These are phyloP conservation scores for Phytophthora foliorum DNA, from an alignment of 352 stramenopile species.

Conservation along the genomic window DNA sequence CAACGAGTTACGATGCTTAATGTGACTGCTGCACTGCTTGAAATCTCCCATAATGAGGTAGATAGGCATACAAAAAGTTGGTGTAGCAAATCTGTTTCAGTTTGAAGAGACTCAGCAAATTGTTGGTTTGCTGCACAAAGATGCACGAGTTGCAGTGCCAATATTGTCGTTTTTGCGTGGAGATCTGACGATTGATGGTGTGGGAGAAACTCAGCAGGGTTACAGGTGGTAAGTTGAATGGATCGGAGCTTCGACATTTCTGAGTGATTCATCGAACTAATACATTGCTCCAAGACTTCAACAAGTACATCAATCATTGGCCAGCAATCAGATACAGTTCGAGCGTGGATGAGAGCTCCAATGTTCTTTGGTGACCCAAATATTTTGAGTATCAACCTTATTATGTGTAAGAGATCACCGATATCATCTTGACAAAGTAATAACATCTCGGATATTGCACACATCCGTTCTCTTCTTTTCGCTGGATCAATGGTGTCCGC, in stretches of 20 bases:
- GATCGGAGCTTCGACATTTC: slow-evolving; percentile 6
- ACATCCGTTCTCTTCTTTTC: slow-evolving; percentile 4
- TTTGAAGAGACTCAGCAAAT: slow-evolving; percentile 16
- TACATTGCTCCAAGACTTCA: slow-evolving; percentile 19
- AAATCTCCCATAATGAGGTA: slow-evolving; percentile 16
- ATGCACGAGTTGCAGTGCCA: slow-evolving; percentile 15
- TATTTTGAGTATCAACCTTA: slow-evolving; percentile 18
- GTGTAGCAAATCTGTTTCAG: slow-evolving; percentile 18
- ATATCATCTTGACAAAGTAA: slow-evolving; percentile 20
- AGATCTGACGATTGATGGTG: background rate
- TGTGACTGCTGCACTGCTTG: slow-evolving; percentile 6
- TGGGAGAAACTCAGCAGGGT: slow-evolving; percentile 27
- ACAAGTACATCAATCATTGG: slow-evolving; percentile 24
- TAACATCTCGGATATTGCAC: slow-evolving; percentile 29
- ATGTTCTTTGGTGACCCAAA: slow-evolving; percentile 5
- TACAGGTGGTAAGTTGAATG: slow-evolving; percentile 12
- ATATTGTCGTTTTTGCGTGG: slow-evolving; percentile 16
- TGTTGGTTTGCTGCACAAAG: slow-evolving; percentile 6
- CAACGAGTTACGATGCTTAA: slow-evolving; percentile 21
- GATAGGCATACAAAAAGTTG: slow-evolving; percentile 17
- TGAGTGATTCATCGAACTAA: background rate
- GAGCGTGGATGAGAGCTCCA: slow-evolving; percentile 16
- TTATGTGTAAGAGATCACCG: slow-evolving; percentile 4
- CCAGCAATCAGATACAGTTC: slow-evolving; percentile 19
- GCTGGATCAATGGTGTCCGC: background rate